Evolutionary conservation across 1,284 basidiomycete species (phyloP).

Genomic region (Sanguinoderma infundibulare): DNA sequence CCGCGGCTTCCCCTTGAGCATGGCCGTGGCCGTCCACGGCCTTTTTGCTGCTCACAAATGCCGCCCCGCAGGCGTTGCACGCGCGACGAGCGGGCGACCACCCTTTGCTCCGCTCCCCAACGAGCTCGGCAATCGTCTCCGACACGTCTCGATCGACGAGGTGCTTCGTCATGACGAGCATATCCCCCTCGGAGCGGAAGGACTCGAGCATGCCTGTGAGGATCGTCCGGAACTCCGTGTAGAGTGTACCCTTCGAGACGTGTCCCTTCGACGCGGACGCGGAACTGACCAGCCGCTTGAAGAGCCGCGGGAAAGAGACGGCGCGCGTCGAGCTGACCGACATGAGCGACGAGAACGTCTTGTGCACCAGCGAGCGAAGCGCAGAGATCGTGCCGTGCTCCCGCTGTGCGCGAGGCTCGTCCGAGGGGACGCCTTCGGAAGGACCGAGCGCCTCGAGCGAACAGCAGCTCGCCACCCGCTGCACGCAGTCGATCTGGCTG

Average conservation of each 20-base stretch:
- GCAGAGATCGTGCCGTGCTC: constrained; percentile 47
- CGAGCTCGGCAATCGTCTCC: constrained; percentile 62
- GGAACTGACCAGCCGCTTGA: constrained; percentile 87
- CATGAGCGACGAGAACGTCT: constrained; percentile 85
- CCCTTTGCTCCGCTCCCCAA: constrained; percentile 34
- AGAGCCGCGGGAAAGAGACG: constrained; percentile 89
- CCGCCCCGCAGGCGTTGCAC: constrained; percentile 30
- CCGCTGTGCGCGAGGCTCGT: constrained; percentile 27
- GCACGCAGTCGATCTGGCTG: constrained; percentile 81
- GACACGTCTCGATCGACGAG: constrained; percentile 87
- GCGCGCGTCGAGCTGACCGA: constrained; percentile 82
- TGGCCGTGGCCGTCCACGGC: background rate
- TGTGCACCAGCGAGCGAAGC: constrained; percentile 80
- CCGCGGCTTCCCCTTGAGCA: constrained; percentile 15
- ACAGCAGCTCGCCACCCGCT: constrained; percentile 60
- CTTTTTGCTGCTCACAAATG: constrained; percentile 27
- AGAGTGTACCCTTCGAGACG: constrained; percentile 66
- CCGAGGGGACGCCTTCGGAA: constrained; percentile 22
- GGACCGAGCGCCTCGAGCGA: constrained; percentile 32
- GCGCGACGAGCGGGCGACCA: constrained; percentile 32
- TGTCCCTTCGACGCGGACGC: constrained; percentile 54
- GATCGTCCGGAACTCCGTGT: constrained; percentile 91
- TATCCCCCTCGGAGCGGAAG: constrained; percentile 90
- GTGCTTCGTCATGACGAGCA: constrained; percentile 87
- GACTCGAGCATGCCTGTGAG: constrained; percentile 94